Conservation (phyloP, 2,329 filamentous ascomycete genomes). For the Microsporum canis region DNA sequence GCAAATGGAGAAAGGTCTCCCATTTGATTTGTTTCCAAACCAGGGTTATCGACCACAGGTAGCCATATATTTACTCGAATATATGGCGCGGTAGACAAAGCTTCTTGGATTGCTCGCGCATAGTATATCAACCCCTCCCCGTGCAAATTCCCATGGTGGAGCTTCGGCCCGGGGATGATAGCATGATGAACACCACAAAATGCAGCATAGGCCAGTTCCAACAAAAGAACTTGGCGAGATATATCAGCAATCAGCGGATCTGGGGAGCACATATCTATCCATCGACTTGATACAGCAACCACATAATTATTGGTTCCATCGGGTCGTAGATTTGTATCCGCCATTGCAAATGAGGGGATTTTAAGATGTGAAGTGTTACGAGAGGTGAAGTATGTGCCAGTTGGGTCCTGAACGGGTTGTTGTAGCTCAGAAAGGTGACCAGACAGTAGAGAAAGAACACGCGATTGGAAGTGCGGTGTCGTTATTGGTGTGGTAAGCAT, state of each 20-base stretch:
- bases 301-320: conserved; percentile 71
- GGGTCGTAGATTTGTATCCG: conserved; percentile 56
- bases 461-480: conserved; percentile 48
- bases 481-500: conserved; percentile 54
- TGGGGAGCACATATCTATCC: conserved; percentile 79
- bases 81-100: conserved; percentile 60
- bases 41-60: conserved; percentile 68
- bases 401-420: conserved; percentile 23
- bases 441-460: conserved; percentile 44
- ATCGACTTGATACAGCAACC: conserved; percentile 70
- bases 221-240: conserved; percentile 77
- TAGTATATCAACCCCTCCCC: conserved; percentile 55
- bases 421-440: conserved; percentile 39
- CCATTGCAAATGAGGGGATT: conserved; percentile 32
- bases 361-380: conserved; percentile 31
- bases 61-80: conserved; percentile 71
- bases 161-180: conserved; percentile 65
- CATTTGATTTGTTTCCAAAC: conserved; percentile 39
- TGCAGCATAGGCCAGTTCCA: conserved; percentile 88
- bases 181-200: conserved; percentile 85
- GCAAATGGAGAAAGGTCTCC: conserved; percentile 36
- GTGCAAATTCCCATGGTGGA: conserved; percentile 44
- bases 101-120: conserved; percentile 72
- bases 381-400: conserved; percentile 31
- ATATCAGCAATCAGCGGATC: conserved; percentile 75